Percentiles rank a stretch among this genome's conserved stretches.
Conservation (phyloP, 176 grass and related monocot species). For the Juncus inflexus region DNA sequence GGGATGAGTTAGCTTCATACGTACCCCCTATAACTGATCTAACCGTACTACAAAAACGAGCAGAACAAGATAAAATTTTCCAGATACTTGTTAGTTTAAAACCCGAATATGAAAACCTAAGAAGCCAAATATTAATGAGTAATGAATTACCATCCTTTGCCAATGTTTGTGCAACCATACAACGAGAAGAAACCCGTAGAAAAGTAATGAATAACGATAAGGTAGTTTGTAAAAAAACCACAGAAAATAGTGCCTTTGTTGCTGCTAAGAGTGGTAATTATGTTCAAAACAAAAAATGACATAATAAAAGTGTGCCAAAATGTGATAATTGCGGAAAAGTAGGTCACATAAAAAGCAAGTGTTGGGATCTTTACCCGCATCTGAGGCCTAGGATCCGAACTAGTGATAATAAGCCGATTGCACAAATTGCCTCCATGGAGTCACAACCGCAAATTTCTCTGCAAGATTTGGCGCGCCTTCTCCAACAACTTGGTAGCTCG, state of each 20-base stretch:
- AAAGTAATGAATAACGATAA: not conserved
- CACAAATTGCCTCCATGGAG: not conserved
- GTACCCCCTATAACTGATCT: not conserved
- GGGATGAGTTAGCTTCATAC: not conserved
- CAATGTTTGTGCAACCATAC: not conserved
- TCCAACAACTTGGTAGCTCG: conserved; percentile 4
- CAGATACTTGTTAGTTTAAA: conserved; percentile 2
- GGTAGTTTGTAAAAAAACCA: not conserved
- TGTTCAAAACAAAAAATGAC: not conserved
- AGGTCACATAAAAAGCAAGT: not conserved
- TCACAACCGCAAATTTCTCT: not conserved
- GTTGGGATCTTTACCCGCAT: not conserved
- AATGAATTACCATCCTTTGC: not conserved
- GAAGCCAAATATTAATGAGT: conserved; percentile 6
- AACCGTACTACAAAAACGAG: not conserved
- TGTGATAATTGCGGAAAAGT: not conserved
- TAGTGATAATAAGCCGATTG: conserved; percentile 2
- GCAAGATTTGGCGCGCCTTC: not conserved
- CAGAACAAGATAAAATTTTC: conserved; percentile 15
- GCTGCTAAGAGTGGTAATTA: not conserved
- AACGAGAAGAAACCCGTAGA: conserved; percentile 5
- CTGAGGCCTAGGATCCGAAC: not conserved
- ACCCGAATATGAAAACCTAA: conserved; percentile 10
- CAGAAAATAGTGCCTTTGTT: conserved; percentile 10
- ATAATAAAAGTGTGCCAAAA: not conserved